These are phyloP conservation scores for Backusella parvicylindrica DNA, from an alignment of 192 early-diverging fungal genomes.

Conservation along the genomic window DNA sequence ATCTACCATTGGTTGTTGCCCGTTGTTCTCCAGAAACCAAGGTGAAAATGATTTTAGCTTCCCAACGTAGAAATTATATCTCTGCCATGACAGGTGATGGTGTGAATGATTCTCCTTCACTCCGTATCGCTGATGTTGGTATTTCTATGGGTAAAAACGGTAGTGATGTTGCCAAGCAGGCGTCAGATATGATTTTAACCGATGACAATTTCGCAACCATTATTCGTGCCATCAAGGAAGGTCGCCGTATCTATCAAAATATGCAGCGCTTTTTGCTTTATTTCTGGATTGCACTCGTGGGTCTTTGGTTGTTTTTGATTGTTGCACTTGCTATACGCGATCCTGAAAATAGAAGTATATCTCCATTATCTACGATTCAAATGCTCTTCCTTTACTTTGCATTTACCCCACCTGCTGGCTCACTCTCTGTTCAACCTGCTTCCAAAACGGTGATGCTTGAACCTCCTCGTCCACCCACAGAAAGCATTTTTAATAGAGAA, in stretches of 20 bases:
- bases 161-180: conserved; percentile 89
- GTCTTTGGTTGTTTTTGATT: conserved; percentile 63
- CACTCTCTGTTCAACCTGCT: conserved; percentile 62
- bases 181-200: conserved; percentile 84
- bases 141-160: conserved; percentile 81
- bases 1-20: conserved; percentile 89
- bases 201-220: conserved; percentile 85
- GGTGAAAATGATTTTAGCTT: conserved; percentile 91
- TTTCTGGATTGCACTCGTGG: conserved; percentile 41
- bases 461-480: conserved; percentile 61
- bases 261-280: conserved; percentile 67
- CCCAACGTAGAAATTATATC: conserved; percentile 68
- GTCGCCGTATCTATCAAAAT: conserved; percentile 82
- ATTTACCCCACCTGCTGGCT: conserved; percentile 71
- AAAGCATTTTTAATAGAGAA: conserved; percentile 68
- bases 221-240: conserved; percentile 70
- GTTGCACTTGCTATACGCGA: conserved; percentile 67
- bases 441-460: conserved; percentile 68
- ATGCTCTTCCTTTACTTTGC: conserved; percentile 81
- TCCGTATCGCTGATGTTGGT: conserved; percentile 32
- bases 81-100: conserved; percentile 92
- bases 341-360: conserved; percentile 50
- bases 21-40: conserved; percentile 92
- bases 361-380: conserved; percentile 73
- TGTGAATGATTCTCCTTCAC: conserved; percentile 51